Evolutionary conservation across 2,329 filamentous ascomycete genomes (phyloP).

Genomic region (Colletotrichum kahawae): DNA sequence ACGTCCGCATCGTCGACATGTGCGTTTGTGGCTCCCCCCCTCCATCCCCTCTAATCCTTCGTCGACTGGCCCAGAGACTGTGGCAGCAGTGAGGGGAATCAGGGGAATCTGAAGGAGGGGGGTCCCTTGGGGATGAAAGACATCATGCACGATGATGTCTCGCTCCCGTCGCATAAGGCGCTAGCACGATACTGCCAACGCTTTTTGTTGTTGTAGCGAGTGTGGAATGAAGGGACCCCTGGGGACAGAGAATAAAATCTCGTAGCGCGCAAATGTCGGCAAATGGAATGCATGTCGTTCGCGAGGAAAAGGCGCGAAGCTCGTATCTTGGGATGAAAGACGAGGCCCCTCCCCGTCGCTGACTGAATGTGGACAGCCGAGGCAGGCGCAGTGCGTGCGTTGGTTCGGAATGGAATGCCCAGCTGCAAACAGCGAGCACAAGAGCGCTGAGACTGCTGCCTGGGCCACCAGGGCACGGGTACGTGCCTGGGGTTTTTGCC

Average conservation of each 20-base stretch:
- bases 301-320: neutral
- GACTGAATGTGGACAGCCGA: neutral
- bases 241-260: neutral
- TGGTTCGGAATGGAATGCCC: neutral
- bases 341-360: neutral
- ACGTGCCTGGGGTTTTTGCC: neutral
- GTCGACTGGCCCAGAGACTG: neutral
- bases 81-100: neutral
- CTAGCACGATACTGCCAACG: neutral
- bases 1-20: constrained; percentile 6
- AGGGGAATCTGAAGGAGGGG: neutral
- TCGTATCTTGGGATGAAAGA: neutral
- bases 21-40: neutral
- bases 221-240: neutral
- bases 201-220: neutral
- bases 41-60: neutral
- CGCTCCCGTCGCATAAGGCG: neutral
- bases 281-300: neutral
- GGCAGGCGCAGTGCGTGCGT: neutral
- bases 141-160: constrained; percentile 14
- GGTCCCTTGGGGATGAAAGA: neutral
- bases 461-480: neutral
- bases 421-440: neutral
- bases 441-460: constrained; percentile 1
- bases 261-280: neutral